A percentile compares a stretch with the other conserved stretches of the same genome.
These are phyloP conservation scores for Tetrapyrgos nigripes DNA, from an alignment of 1,284 basidiomycete genomes.

Conservation along the genomic window DNA sequence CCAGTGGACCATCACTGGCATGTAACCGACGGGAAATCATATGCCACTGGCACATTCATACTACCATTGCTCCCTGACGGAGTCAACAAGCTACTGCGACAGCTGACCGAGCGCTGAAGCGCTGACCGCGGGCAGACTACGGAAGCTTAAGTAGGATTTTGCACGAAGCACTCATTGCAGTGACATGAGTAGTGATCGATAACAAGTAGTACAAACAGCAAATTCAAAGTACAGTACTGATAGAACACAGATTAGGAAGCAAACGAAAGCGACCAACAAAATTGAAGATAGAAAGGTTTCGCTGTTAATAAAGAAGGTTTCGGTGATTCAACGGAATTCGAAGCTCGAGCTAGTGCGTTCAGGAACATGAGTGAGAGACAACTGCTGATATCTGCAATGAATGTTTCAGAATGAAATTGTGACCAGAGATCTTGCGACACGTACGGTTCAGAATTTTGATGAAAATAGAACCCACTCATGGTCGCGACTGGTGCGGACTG, in stretches of 20 bases:
- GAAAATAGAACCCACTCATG: constrained; percentile 94
- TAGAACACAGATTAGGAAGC: constrained; percentile 9
- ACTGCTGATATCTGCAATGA: constrained; percentile 64
- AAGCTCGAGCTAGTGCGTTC: constrained; percentile 64
- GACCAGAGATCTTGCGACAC: constrained; percentile 36
- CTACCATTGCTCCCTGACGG: too few relatives aligned
- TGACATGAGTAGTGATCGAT: constrained; percentile 4
- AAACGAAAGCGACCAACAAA: not conserved
- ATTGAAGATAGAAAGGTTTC: too few relatives aligned
- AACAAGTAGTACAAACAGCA: constrained; percentile 18
- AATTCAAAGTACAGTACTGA: constrained; percentile 15
- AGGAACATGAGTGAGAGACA: constrained; percentile 64
- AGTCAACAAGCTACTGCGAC: too few relatives aligned
- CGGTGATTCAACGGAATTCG: constrained; percentile 63
- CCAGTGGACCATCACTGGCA: too few relatives aligned
- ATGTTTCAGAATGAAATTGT: not conserved
- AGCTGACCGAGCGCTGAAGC: too few relatives aligned
- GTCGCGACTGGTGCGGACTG: constrained; percentile 59
- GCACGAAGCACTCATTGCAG: not conserved
- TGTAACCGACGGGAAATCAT: too few relatives aligned
- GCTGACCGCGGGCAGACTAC: not conserved
- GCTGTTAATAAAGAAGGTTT: not conserved
- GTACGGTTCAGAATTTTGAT: constrained; percentile 88
- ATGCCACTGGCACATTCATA: too few relatives aligned
- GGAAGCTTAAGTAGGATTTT: not conserved